Conservation (phyloP, 2,329 filamentous ascomycete species). For the Aspergillus novoparasiticus region DNA sequence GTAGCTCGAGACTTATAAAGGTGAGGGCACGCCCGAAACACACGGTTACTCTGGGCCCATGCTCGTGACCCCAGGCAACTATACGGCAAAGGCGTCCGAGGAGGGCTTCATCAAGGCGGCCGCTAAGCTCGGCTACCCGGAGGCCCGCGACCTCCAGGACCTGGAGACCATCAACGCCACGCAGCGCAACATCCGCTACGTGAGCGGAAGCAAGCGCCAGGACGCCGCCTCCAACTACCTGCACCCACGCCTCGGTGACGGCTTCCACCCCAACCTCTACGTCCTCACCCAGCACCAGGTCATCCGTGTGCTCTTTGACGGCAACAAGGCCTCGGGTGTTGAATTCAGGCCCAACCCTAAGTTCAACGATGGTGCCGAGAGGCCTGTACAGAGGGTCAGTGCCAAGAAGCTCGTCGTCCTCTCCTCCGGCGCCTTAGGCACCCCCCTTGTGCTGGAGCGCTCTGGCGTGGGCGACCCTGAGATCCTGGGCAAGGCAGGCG, state of each 20-base stretch:
- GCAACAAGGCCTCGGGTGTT: neutral
- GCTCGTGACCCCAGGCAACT: neutral
- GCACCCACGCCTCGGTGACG: constrained; percentile 3
- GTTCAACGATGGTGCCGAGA: no score
- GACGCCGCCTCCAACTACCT: constrained; percentile 8
- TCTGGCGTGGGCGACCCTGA: no score
- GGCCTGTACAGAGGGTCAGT: no score
- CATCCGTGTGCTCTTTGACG: no score
- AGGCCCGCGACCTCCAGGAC: neutral
- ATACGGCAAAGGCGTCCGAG: no score
- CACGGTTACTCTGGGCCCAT: neutral
- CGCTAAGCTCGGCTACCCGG: neutral
- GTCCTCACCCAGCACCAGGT: no score
- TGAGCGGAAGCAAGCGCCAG: constrained; percentile 2
- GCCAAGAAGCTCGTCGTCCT: no score
- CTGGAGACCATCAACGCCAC: constrained; percentile 1
- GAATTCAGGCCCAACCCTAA: no score
- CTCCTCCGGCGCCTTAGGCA: no score
- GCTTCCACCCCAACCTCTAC: constrained; percentile 5
- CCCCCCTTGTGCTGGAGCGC: no score
- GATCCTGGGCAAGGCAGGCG: neutral
- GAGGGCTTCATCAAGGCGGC: no score
- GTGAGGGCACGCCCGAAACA: neutral
- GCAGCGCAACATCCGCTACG: constrained; percentile 2
- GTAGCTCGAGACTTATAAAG: constrained; percentile 3